phyloP scores from a whole-genome alignment of 495 filamentous ascomycete species.

The Aspergillus panamensis region DNA sequence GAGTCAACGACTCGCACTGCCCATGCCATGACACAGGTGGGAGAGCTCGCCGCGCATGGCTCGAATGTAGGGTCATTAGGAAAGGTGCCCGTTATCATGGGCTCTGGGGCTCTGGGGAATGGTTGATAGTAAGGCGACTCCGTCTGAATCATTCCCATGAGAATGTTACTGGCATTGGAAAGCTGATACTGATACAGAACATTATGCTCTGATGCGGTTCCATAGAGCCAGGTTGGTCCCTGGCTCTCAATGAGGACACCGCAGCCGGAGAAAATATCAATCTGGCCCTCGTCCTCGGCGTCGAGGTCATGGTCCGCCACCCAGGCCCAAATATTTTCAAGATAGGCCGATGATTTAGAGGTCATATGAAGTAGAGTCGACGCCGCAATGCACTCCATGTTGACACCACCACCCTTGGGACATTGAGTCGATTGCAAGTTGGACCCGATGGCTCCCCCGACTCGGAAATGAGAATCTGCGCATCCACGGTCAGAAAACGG shows the following conservation, averaged over 20 bases:
- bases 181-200: constrained; percentile 75
- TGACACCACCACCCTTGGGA: constrained; percentile 11
- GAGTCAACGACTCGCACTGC: constrained; percentile 59
- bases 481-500: too few species aligned
- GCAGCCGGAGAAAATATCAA: constrained; percentile 60
- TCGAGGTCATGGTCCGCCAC: constrained; percentile 66
- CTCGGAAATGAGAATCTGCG: constrained; percentile 79
- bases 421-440: background rate
- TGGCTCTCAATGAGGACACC: constrained; percentile 53
- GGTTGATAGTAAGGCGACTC: constrained; percentile 70
- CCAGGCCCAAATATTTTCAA: constrained; percentile 62
- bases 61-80: constrained; percentile 53
- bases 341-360: constrained; percentile 37
- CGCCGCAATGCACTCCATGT: constrained; percentile 48
- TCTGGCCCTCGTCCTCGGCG: constrained; percentile 40
- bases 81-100: constrained; percentile 44
- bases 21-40: constrained; percentile 57
- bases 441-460: constrained; percentile 63
- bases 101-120: constrained; percentile 49
- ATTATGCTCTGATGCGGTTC: constrained; percentile 68
- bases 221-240: constrained; percentile 55
- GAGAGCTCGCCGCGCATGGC: constrained; percentile 37
- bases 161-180: constrained; percentile 59
- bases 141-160: constrained; percentile 73
- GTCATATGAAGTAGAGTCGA: constrained; percentile 59